Conservation (phyloP, 305 asterid species). For the Fraxinus sp. region DNA sequence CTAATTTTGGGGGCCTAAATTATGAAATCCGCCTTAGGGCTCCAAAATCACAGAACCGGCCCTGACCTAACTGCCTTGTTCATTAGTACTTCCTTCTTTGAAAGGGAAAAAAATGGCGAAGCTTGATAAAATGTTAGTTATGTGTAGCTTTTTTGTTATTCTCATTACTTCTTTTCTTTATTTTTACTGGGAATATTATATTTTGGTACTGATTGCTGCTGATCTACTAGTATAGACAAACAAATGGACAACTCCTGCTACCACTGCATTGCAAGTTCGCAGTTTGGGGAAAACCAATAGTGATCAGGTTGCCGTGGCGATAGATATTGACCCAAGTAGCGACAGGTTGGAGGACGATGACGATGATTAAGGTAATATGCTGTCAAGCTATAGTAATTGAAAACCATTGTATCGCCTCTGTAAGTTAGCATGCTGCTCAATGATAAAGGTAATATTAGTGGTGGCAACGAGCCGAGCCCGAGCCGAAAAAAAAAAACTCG, state of each 20-base stretch:
- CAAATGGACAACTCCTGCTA: constrained; percentile 42
- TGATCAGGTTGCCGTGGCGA: constrained; percentile 90
- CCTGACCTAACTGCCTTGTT: too few species aligned
- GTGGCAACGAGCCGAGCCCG: too few species aligned
- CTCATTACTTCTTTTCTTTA: not conserved
- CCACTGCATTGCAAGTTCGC: constrained; percentile 78
- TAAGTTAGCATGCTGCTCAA: too few species aligned
- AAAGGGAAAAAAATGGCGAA: too few species aligned
- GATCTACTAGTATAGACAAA: constrained; percentile 53
- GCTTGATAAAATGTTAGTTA: too few species aligned
- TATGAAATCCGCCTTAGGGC: too few species aligned
- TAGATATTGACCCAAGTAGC: constrained; percentile 65
- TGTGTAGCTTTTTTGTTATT: not conserved
- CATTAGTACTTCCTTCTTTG: too few species aligned
- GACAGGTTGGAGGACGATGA: constrained; percentile 65
- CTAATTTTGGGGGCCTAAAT: too few species aligned
- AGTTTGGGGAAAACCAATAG: constrained; percentile 81
- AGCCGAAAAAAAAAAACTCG: too few species aligned
- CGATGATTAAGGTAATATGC: constrained; percentile 79
- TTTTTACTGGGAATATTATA: constrained; percentile 15
- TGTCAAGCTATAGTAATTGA: constrained; percentile 13
- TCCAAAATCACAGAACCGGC: too few species aligned
- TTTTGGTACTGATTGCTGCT: constrained; percentile 25
- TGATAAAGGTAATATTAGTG: too few species aligned
- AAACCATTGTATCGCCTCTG: not conserved